Percentiles rank a stretch among this genome's conserved stretches.
Conservation (phyloP, 169 alveolate genomes). For the Perkinsus marinus region DNA sequence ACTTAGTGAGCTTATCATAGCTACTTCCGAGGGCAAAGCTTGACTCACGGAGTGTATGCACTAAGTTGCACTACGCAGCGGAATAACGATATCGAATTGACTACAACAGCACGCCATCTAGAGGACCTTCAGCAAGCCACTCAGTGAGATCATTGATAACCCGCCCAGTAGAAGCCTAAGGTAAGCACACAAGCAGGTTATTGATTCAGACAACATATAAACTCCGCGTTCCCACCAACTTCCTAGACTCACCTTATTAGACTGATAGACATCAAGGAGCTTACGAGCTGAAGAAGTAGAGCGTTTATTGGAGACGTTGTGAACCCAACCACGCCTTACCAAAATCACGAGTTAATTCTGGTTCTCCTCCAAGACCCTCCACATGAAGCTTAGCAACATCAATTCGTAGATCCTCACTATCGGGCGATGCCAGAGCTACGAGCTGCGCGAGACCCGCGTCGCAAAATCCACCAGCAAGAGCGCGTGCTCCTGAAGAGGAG, state of each 20-base stretch:
- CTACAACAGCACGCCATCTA: too few species aligned
- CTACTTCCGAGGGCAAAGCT: too few species aligned
- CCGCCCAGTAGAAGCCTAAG: too few species aligned
- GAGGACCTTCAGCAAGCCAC: too few species aligned
- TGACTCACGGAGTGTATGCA: too few species aligned
- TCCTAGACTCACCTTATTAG: not conserved
- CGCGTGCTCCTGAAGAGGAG: not conserved
- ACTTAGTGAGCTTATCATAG: too few species aligned
- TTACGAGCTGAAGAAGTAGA: not conserved
- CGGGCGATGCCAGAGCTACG: not conserved
- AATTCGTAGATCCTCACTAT: not conserved
- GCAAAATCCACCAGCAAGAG: not conserved
- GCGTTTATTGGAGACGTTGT: not conserved
- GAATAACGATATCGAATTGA: too few species aligned
- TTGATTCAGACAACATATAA: too few species aligned
- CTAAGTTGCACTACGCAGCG: too few species aligned
- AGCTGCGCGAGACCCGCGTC: not conserved
- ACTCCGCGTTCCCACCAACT: too few species aligned
- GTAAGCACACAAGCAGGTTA: too few species aligned
- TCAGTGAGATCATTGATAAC: too few species aligned
- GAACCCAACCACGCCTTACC: not conserved
- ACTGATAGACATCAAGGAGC: not conserved
- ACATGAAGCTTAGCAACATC: not conserved
- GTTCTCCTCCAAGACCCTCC: not conserved
- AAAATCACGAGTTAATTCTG: not conserved